A percentile compares a stretch with the other conserved stretches of the same genome.
Evolutionary conservation across 805 yeast species (phyloP).

Genomic region (Yamadazyma tumulicola): DNA sequence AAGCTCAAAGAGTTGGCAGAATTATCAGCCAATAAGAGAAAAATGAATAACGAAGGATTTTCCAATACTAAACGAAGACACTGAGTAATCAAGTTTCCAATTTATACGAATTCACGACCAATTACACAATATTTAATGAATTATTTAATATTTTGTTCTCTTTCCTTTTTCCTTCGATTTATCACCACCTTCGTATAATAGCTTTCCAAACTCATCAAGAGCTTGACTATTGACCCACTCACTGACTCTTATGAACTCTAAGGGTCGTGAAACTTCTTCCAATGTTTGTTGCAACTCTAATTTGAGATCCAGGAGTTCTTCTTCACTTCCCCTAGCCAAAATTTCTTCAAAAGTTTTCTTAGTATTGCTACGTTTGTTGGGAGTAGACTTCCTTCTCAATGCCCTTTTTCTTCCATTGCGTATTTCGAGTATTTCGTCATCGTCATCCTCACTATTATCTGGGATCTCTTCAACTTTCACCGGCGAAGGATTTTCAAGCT

Average conservation of each 20-base stretch:
- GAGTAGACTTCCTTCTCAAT: conserved; percentile 27
- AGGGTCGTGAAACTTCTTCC: conserved; percentile 30
- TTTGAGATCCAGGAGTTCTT: conserved; percentile 22
- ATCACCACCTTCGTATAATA: conserved; percentile 57
- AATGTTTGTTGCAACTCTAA: conserved; percentile 28
- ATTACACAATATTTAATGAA: conserved; percentile 1
- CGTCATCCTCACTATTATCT: conserved; percentile 20
- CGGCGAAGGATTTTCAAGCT: background rate
- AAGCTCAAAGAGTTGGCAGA: conserved; percentile 28
- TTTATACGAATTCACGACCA: too few relatives aligned
- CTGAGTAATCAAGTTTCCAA: too few relatives aligned
- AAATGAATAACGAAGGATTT: background rate
- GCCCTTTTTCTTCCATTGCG: conserved; percentile 22
- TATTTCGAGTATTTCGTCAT: conserved; percentile 29
- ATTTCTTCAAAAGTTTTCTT: conserved; percentile 29
- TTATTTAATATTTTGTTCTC: conserved; percentile 4
- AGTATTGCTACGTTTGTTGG: conserved; percentile 36
- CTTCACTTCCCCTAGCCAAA: conserved; percentile 23
- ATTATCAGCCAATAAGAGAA: conserved; percentile 19
- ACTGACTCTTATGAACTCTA: conserved; percentile 44
- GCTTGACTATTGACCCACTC: conserved; percentile 66
- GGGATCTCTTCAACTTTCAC: conserved; percentile 9
- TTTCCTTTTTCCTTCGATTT: conserved; percentile 17
- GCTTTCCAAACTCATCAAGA: conserved; percentile 45
- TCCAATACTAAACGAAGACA: conserved; percentile 1